These are phyloP conservation scores for Vigna angularis DNA, from an alignment of 306 rosid species.

Conservation along the genomic window DNA sequence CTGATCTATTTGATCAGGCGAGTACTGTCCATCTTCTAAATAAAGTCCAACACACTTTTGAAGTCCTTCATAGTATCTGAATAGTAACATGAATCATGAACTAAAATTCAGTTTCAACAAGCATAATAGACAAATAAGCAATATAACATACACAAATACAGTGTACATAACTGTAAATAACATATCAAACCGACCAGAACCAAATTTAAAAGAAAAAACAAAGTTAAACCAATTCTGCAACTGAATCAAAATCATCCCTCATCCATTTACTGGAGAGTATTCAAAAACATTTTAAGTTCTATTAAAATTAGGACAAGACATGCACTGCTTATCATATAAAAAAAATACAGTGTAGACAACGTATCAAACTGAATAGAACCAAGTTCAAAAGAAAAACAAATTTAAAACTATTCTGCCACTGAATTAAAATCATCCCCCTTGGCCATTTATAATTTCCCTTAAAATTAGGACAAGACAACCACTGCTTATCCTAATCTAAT, in stretches of 20 bases:
- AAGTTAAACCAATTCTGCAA: background rate
- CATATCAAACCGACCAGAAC: no score
- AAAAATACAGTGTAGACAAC: constrained; percentile 21
- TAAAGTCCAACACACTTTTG: constrained; percentile 87
- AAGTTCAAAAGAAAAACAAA: background rate
- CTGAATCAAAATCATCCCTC: constrained; percentile 34
- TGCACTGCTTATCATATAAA: constrained; percentile 8
- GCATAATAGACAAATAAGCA: background rate
- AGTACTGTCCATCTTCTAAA: constrained; percentile 69
- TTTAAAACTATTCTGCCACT: background rate
- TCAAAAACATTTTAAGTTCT: constrained; percentile 25
- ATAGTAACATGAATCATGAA: constrained; percentile 34
- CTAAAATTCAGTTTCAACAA: constrained; percentile 29
- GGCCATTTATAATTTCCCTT: constrained; percentile 29
- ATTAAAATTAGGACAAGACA: constrained; percentile 10
- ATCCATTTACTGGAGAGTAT: constrained; percentile 2
- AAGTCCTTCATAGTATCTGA: constrained; percentile 94
- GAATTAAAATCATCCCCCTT: constrained; percentile 28
- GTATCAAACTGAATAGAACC: background rate
- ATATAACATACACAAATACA: background rate
- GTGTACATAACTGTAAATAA: background rate
- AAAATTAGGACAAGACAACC: constrained; percentile 15
- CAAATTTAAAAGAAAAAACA: background rate
- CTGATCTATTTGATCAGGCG: constrained; percentile 72
- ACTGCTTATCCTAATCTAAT: constrained; percentile 11